A percentile compares a stretch with the other conserved stretches of the same genome.
phyloP scores from a whole-genome alignment of 495 filamentous ascomycete genomes.

The Penicillium desertorum region DNA sequence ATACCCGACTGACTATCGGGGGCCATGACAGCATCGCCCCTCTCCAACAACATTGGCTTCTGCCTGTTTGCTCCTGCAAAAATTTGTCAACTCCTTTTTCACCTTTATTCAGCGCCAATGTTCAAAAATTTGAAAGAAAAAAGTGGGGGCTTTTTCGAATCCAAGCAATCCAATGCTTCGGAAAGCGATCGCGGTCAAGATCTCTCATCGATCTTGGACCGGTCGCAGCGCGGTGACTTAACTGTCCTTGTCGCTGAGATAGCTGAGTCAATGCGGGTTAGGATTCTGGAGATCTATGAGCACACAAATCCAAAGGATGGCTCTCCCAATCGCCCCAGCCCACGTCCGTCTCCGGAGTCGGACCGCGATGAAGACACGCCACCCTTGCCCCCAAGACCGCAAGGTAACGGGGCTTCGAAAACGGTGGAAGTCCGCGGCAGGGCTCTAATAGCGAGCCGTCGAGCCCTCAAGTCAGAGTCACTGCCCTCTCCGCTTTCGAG shows the following conservation, averaged over 20 bases:
- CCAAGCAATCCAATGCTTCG: slow-evolving; percentile 27
- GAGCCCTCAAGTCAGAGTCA: slow-evolving; percentile 33
- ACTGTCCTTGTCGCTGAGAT: slow-evolving; percentile 47
- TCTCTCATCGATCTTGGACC: slow-evolving; percentile 51
- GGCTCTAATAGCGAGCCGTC: background rate
- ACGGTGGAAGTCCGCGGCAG: slow-evolving; percentile 11
- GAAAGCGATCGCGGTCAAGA: slow-evolving; percentile 41
- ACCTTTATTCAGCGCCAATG: slow-evolving; percentile 23
- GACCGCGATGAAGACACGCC: slow-evolving; percentile 18
- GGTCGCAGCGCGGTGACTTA: slow-evolving; percentile 49
- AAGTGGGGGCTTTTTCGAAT: slow-evolving; percentile 36
- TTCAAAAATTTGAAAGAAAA: slow-evolving; percentile 45
- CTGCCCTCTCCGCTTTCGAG: slow-evolving; percentile 56
- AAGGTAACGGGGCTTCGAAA: slow-evolving; percentile 10
- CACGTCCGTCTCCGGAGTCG: slow-evolving; percentile 4
- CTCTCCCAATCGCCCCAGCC: slow-evolving; percentile 3
- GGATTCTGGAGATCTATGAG: slow-evolving; percentile 44
- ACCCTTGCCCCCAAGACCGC: slow-evolving; percentile 17
- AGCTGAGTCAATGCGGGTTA: slow-evolving; percentile 46
- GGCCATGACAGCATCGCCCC: slow-evolving; percentile 12
- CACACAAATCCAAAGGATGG: slow-evolving; percentile 21
- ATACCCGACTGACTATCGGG: background rate
- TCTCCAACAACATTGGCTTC: slow-evolving; percentile 5
- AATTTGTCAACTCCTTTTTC: background rate
- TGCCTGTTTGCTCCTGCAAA: background rate